A percentile compares a stretch with the other conserved stretches of the same genome.
Evolutionary conservation across 2,329 filamentous ascomycete genomes (phyloP).

Genomic region (Basipetospora sp.): DNA sequence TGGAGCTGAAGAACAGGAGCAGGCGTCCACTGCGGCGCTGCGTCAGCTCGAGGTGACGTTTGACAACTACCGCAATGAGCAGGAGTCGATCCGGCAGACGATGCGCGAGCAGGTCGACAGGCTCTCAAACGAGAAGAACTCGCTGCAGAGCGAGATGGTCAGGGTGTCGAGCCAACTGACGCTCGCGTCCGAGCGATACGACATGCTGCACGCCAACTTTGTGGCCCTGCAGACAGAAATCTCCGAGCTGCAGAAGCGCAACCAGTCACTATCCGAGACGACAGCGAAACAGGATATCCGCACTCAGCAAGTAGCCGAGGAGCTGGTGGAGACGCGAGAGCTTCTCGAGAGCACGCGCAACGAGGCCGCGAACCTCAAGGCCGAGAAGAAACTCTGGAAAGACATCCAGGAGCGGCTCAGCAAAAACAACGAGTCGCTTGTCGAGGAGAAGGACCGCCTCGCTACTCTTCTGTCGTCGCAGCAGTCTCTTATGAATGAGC

Average conservation of each 20-base stretch:
- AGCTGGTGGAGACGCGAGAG: conserved; percentile 73
- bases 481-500: conserved; percentile 82
- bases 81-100: conserved; percentile 63
- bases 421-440: conserved; percentile 72
- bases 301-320: conserved; percentile 83
- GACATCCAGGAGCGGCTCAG: conserved; percentile 77
- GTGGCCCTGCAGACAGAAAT: conserved; percentile 74
- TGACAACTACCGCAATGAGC: conserved; percentile 77
- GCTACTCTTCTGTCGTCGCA: conserved; percentile 72
- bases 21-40: conserved; percentile 52
- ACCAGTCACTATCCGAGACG: conserved; percentile 60
- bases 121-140: conserved; percentile 66
- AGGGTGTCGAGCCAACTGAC: conserved; percentile 67
- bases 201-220: conserved; percentile 82
- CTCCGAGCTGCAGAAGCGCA: conserved; percentile 69
- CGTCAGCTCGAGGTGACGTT: conserved; percentile 82
- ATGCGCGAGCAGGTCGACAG: conserved; percentile 74
- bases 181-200: conserved; percentile 68
- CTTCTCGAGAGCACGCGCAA: conserved; percentile 75
- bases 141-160: conserved; percentile 68
- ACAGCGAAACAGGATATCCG: conserved; percentile 80
- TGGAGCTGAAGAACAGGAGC: conserved; percentile 40
- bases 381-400: conserved; percentile 89
- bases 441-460: conserved; percentile 71
- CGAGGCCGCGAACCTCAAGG: conserved; percentile 83